A percentile compares a stretch with the other conserved stretches of the same genome.
Conservation (phyloP, 768 basidiomycete species). For the Pisolithus marmoratus region DNA sequence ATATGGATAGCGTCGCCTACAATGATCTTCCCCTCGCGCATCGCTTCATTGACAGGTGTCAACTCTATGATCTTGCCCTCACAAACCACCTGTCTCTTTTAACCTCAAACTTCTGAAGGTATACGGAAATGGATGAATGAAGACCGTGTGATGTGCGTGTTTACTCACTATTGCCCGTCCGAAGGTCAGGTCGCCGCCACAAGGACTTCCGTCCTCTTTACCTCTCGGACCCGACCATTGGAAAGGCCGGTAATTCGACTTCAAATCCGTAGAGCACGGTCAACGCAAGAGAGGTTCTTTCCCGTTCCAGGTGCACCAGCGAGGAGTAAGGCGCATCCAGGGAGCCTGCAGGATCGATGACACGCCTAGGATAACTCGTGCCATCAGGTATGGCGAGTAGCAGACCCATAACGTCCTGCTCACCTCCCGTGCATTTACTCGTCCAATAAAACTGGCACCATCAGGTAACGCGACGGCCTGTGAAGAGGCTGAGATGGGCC, state of each 20-base stretch:
- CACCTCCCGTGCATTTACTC: slow-evolving; percentile 87
- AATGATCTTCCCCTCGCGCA: slow-evolving; percentile 93
- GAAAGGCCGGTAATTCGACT: slow-evolving; percentile 92
- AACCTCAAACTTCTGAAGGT: slow-evolving; percentile 67
- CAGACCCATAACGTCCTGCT: slow-evolving; percentile 2
- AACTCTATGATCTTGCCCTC: slow-evolving; percentile 98
- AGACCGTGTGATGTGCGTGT: not conserved
- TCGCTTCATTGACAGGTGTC: slow-evolving; percentile 96
- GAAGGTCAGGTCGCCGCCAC: slow-evolving; percentile 94
- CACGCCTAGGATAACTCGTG: slow-evolving; percentile 56
- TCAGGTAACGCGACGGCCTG: slow-evolving; percentile 64
- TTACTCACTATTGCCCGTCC: slow-evolving; percentile 84
- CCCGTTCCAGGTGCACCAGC: slow-evolving; percentile 97
- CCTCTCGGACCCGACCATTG: slow-evolving; percentile 99
- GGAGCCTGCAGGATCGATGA: slow-evolving; percentile 87
- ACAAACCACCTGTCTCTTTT: slow-evolving; percentile 98
- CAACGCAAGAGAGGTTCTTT: slow-evolving; percentile 92
- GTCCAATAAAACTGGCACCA: slow-evolving; percentile 86
- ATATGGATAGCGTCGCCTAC: slow-evolving; percentile 97
- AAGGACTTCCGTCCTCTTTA: slow-evolving; percentile 98
- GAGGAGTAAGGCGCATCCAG: slow-evolving; percentile 85
- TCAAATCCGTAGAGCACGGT: slow-evolving; percentile 94
- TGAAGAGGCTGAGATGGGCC: too few relatives aligned
- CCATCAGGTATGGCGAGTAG: not conserved
- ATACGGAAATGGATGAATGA: not conserved